These are phyloP conservation scores for Clarireedia paspali DNA, from an alignment of 2,329 filamentous ascomycete genomes.

Conservation along the genomic window DNA sequence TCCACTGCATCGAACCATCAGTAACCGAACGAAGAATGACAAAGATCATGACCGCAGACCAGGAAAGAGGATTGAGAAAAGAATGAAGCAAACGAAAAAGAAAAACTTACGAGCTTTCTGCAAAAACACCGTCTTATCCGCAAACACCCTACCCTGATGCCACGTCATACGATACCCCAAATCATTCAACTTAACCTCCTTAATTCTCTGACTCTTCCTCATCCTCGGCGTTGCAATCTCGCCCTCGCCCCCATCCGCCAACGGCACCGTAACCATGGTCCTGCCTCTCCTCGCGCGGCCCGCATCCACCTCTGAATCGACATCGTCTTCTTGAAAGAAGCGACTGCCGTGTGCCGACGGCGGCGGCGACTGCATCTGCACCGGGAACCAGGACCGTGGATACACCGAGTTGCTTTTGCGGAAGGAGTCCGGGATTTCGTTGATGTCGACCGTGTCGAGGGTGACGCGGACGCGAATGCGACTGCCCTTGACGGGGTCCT, in stretches of 20 bases:
- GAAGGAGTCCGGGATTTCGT: constrained; percentile 94
- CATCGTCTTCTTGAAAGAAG: constrained; percentile 65
- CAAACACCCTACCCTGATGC: constrained; percentile 89
- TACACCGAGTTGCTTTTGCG: constrained; percentile 84
- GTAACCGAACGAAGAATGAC: not conserved
- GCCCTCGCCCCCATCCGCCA: constrained; percentile 61
- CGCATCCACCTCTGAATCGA: constrained; percentile 44
- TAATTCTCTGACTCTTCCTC: constrained; percentile 59
- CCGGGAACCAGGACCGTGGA: constrained; percentile 83
- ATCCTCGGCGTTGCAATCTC: constrained; percentile 71
- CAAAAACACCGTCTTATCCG: constrained; percentile 76
- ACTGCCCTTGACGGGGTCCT: constrained; percentile 74
- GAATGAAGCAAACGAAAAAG: not conserved
- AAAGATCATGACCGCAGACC: not conserved
- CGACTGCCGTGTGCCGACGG: constrained; percentile 66
- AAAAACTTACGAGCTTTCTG: constrained; percentile 76
- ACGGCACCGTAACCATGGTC: constrained; percentile 54
- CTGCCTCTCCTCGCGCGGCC: constrained; percentile 19
- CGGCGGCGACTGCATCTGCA: constrained; percentile 84
- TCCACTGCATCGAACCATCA: constrained; percentile 55
- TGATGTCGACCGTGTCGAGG: constrained; percentile 87
- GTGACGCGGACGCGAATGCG: constrained; percentile 85
- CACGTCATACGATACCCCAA: constrained; percentile 93
- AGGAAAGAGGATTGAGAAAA: not conserved
- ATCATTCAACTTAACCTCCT: constrained; percentile 88